phyloP scores from a whole-genome alignment of 352 stramenopile genomes.

The Phytophthora lateralis region DNA sequence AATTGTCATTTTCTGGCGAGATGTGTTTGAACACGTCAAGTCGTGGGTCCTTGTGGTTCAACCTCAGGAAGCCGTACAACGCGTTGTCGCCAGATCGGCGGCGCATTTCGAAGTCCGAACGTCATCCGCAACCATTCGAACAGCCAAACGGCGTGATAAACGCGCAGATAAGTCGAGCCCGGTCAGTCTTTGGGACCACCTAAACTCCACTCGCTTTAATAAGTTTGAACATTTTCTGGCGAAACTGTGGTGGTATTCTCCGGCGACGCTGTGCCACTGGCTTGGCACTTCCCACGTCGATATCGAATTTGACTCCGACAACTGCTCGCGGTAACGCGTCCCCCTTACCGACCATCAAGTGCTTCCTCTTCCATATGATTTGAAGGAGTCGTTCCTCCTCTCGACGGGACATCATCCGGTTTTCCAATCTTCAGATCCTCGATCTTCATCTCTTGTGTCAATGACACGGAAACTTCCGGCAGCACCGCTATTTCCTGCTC shows the following conservation, averaged over 20 bases:
- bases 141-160: slow-evolving; percentile 1
- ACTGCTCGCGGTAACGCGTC: background rate
- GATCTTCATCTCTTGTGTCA: background rate
- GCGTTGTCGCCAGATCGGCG: slow-evolving; percentile 17
- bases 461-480: background rate
- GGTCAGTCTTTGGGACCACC: too few species aligned
- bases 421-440: background rate
- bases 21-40: background rate
- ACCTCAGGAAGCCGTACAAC: slow-evolving; percentile 13
- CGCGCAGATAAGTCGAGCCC: too few species aligned
- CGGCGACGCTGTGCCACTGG: too few species aligned
- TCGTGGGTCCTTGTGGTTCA: background rate
- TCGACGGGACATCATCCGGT: background rate
- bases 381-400: background rate
- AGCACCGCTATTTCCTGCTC: slow-evolving; percentile 16
- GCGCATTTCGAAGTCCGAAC: too few species aligned
- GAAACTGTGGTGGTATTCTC: too few species aligned
- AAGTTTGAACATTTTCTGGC: too few species aligned
- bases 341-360: background rate
- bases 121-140: too few species aligned
- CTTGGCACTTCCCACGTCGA: background rate
- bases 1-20: background rate
- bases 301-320: background rate
- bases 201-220: too few species aligned
- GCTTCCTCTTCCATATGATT: background rate